Percentiles rank a stretch among this genome's conserved stretches.
Evolutionary conservation across 352 stramenopile species (phyloP).

Genomic region (Pythium phragmitis): DNA sequence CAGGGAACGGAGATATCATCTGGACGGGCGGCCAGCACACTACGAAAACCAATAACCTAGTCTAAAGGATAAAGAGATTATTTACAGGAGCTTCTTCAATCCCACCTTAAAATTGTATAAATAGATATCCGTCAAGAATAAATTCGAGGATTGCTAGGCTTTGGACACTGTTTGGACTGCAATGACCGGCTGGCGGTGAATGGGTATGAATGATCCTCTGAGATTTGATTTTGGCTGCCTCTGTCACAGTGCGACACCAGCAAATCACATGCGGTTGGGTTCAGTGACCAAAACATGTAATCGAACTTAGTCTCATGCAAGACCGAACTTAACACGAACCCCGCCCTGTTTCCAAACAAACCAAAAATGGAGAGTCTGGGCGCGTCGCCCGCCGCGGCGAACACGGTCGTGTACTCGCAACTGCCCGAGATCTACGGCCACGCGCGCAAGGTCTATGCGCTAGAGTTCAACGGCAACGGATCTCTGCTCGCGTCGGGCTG

Average conservation of each 20-base stretch:
- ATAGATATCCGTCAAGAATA: no score
- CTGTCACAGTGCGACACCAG: no score
- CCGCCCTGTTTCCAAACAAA: not conserved
- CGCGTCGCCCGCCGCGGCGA: not conserved
- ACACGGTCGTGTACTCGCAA: slow-evolving; percentile 36
- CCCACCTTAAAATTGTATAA: no score
- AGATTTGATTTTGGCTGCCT: no score
- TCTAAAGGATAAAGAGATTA: no score
- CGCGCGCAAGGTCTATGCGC: slow-evolving; percentile 75
- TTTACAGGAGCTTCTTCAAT: no score
- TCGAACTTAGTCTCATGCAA: not conserved
- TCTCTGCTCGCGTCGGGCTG: slow-evolving; percentile 76
- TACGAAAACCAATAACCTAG: no score
- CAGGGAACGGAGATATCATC: not conserved
- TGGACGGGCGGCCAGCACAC: no score
- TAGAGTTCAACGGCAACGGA: slow-evolving; percentile 76
- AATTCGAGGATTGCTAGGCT: no score
- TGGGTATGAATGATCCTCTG: no score
- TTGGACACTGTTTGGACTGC: no score
- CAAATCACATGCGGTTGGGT: not conserved
- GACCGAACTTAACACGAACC: slow-evolving; percentile 6
- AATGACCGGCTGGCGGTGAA: no score
- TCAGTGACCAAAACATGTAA: not conserved
- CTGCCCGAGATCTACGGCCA: slow-evolving; percentile 80
- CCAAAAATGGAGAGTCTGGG: slow-evolving; percentile 18